Evolutionary conservation across 78 protist genomes (phyloP).

Genomic region (Emiliania huxleyi): DNA sequence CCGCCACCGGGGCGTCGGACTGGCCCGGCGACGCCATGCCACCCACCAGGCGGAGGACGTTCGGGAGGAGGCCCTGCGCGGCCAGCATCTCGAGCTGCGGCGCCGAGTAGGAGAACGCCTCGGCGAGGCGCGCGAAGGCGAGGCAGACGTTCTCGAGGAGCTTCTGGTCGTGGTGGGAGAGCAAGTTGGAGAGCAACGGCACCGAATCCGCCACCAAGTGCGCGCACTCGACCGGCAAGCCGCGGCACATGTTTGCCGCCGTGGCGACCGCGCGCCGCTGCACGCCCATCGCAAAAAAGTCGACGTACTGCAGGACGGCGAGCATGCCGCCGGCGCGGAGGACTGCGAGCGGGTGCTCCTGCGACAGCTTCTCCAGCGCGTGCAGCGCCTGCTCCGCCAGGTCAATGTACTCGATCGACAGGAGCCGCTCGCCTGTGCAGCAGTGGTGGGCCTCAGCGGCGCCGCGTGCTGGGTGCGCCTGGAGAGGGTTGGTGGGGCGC

Average conservation of each 20-base stretch:
- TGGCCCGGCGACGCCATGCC: neutral
- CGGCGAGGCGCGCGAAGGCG: slow-evolving; percentile 48
- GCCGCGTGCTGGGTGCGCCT: too few species aligned
- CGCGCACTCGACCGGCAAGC: slow-evolving; percentile 61
- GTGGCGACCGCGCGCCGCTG: slow-evolving; percentile 76
- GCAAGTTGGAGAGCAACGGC: slow-evolving; percentile 61
- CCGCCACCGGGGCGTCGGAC: neutral
- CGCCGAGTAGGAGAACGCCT: neutral
- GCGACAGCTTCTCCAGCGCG: slow-evolving; percentile 69
- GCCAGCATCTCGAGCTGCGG: slow-evolving; percentile 6
- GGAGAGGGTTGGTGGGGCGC: too few species aligned
- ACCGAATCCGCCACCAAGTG: slow-evolving; percentile 61
- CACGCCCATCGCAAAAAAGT: slow-evolving; percentile 74
- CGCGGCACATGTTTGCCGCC: slow-evolving; percentile 62
- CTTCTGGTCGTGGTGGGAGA: slow-evolving; percentile 50
- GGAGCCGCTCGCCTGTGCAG: slow-evolving; percentile 74
- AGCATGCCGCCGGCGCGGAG: slow-evolving; percentile 74
- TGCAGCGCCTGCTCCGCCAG: slow-evolving; percentile 87
- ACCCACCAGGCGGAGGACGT: neutral
- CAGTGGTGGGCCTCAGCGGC: too few species aligned
- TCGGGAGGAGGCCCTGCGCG: neutral
- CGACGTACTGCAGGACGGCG: slow-evolving; percentile 79
- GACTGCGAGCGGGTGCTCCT: slow-evolving; percentile 68
- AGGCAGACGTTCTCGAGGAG: slow-evolving; percentile 55
- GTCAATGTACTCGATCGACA: slow-evolving; percentile 84